These are phyloP conservation scores for Metschnikowia reukaufii DNA, from an alignment of 805 yeast species.

Conservation along the genomic window DNA sequence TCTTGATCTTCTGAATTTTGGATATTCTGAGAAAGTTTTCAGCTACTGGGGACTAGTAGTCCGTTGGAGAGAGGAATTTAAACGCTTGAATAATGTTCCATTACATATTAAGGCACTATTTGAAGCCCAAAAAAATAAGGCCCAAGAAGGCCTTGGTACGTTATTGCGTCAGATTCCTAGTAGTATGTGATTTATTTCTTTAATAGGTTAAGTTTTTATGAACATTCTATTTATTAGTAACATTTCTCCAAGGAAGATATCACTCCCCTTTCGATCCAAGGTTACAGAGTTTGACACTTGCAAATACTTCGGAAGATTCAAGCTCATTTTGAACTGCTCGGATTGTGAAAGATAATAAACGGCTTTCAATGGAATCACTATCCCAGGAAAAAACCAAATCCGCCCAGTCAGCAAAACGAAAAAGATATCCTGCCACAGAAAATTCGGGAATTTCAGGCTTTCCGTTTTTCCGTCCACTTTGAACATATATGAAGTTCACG, in stretches of 20 bases:
- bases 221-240: no score
- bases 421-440: conserved; percentile 5
- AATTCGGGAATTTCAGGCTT: not conserved
- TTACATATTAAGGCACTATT: not conserved
- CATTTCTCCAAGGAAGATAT: no score
- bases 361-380: conserved; percentile 7
- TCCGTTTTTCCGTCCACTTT: not conserved
- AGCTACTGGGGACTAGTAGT: not conserved
- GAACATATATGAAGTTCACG: conserved; percentile 6
- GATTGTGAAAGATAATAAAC: conserved; percentile 4
- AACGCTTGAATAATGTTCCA: not conserved
- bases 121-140: not conserved
- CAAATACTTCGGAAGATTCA: conserved; percentile 7
- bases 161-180: not conserved
- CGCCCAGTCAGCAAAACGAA: conserved; percentile 10
- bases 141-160: not conserved
- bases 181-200: no score
- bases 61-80: not conserved
- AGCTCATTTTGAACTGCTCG: conserved; percentile 8
- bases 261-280: not conserved
- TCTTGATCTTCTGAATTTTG: not conserved
- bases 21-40: not conserved
- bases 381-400: conserved; percentile 4
- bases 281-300: not conserved
- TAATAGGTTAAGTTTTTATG: no score